phyloP scores from a whole-genome alignment of 2,329 filamentous ascomycete genomes.

The Neonectria coccinea region DNA sequence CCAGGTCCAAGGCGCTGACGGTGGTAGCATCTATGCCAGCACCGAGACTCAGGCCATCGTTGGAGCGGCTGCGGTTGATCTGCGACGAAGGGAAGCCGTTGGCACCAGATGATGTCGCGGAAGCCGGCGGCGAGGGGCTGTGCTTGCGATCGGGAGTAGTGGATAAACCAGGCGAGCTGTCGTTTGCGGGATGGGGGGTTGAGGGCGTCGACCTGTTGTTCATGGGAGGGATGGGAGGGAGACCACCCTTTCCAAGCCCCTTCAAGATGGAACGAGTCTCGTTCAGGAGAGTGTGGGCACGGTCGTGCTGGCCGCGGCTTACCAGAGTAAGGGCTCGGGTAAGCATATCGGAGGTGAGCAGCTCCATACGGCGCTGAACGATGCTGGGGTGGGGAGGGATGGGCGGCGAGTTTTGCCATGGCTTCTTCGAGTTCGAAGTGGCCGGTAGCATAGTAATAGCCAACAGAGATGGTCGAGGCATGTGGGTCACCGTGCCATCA shows the following conservation, averaged over 20 bases:
- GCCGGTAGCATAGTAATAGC: slow-evolving; percentile 95
- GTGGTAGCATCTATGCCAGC: slow-evolving; percentile 86
- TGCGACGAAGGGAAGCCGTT: slow-evolving; percentile 54
- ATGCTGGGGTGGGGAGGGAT: slow-evolving; percentile 96
- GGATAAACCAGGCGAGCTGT: slow-evolving; percentile 57
- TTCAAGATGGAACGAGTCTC: slow-evolving; percentile 97
- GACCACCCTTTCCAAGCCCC: slow-evolving; percentile 91
- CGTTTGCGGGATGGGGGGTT: slow-evolving; percentile 60
- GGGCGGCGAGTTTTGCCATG: slow-evolving; percentile 75
- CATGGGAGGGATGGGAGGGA: slow-evolving; percentile 85
- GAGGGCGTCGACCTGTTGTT: slow-evolving; percentile 58
- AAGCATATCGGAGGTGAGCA: slow-evolving; percentile 98
- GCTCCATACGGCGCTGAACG: slow-evolving; percentile 96
- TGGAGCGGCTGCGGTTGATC: slow-evolving; percentile 64
- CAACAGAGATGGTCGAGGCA: slow-evolving; percentile 88
- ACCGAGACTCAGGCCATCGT: slow-evolving; percentile 68
- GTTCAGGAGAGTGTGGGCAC: slow-evolving; percentile 89
- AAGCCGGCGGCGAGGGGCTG: slow-evolving; percentile 66
- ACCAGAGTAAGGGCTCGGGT: slow-evolving; percentile 92
- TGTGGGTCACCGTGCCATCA: slow-evolving; percentile 86
- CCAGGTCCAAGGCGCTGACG: slow-evolving; percentile 88
- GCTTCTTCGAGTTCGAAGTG: slow-evolving; percentile 70
- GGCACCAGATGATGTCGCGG: slow-evolving; percentile 57
- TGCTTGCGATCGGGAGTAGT: slow-evolving; percentile 67
- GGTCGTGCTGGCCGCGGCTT: slow-evolving; percentile 90